These are phyloP conservation scores for Candida anutae DNA, from an alignment of 1,139 yeast genomes.

Conservation along the genomic window DNA sequence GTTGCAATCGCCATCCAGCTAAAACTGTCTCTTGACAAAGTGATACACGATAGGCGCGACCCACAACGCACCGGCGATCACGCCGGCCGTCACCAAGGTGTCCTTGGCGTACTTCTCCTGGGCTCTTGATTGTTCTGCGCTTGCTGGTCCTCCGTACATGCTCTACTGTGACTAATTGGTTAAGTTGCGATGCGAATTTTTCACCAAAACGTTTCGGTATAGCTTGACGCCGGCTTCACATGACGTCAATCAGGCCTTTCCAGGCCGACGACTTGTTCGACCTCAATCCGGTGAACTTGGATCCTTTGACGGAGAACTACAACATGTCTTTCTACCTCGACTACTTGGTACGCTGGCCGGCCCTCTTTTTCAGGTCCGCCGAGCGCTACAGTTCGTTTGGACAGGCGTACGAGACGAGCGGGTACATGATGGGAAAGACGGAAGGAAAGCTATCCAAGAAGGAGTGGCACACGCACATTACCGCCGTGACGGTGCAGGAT, in stretches of 20 bases:
- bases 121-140: slow-evolving; percentile 70
- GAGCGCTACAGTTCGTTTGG: slow-evolving; percentile 12
- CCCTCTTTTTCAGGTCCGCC: slow-evolving; percentile 70
- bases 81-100: slow-evolving; percentile 60
- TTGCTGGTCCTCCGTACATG: slow-evolving; percentile 77
- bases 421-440: slow-evolving; percentile 93
- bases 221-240: slow-evolving; percentile 11
- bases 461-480: slow-evolving; percentile 95
- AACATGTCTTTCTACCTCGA: slow-evolving; percentile 77
- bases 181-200: background rate
- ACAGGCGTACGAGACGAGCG: slow-evolving; percentile 37
- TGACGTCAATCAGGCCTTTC: slow-evolving; percentile 82
- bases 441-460: slow-evolving; percentile 62
- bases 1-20: too few species aligned
- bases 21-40: slow-evolving; percentile 52
- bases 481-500: slow-evolving; percentile 88
- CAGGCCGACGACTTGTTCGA: slow-evolving; percentile 76
- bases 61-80: slow-evolving; percentile 77
- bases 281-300: slow-evolving; percentile 70
- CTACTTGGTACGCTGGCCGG: slow-evolving; percentile 82
- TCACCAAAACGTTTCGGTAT: background rate
- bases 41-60: slow-evolving; percentile 58
- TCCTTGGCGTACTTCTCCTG: slow-evolving; percentile 65
- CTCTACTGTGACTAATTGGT: background rate
- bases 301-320: slow-evolving; percentile 86